phyloP scores from a whole-genome alignment of 2,329 filamentous ascomycete genomes.

The Paraphaeosphaeria sporulosa region DNA sequence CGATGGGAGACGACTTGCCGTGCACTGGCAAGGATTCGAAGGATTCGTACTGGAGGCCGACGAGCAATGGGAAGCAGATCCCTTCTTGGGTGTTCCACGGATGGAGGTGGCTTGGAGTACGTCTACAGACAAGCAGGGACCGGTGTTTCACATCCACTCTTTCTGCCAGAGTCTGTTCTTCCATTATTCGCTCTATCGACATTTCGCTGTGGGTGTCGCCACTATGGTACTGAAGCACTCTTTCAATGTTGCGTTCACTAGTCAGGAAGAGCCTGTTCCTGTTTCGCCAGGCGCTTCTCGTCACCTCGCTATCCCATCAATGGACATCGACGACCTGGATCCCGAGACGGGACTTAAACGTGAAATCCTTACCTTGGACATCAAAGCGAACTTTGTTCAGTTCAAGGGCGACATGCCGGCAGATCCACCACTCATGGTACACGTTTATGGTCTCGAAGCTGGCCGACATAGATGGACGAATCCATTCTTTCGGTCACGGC shows the following conservation, averaged over 20 bases:
- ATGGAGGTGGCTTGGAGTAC: slow-evolving; percentile 89
- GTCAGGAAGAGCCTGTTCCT: slow-evolving; percentile 21
- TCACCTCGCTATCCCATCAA: slow-evolving; percentile 43
- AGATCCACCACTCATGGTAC: slow-evolving; percentile 91
- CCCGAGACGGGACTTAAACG: slow-evolving; percentile 36
- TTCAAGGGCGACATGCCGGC: slow-evolving; percentile 87
- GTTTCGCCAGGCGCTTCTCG: slow-evolving; percentile 26
- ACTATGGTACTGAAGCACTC: slow-evolving; percentile 69
- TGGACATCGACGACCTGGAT: slow-evolving; percentile 40
- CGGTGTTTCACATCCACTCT: slow-evolving; percentile 86
- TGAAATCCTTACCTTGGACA: slow-evolving; percentile 82
- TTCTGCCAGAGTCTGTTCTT: slow-evolving; percentile 79
- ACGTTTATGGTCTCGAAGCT: slow-evolving; percentile 81
- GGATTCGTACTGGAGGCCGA: slow-evolving; percentile 88
- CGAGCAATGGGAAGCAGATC: slow-evolving; percentile 83
- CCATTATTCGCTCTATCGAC: slow-evolving; percentile 91
- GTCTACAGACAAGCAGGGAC: slow-evolving; percentile 83
- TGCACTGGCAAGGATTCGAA: slow-evolving; percentile 85
- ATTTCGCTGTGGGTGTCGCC: slow-evolving; percentile 88
- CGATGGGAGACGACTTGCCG: slow-evolving; percentile 81
- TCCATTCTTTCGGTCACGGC: slow-evolving; percentile 78
- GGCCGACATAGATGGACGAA: slow-evolving; percentile 87
- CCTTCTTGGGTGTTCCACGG: slow-evolving; percentile 84
- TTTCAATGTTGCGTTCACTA: slow-evolving; percentile 38
- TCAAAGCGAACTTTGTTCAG: slow-evolving; percentile 83